Evolutionary conservation across 352 stramenopile species (phyloP), one percentile per base, ranked within the genome.

Genomic region (Hyaloperonospora brassicae): DNA sequence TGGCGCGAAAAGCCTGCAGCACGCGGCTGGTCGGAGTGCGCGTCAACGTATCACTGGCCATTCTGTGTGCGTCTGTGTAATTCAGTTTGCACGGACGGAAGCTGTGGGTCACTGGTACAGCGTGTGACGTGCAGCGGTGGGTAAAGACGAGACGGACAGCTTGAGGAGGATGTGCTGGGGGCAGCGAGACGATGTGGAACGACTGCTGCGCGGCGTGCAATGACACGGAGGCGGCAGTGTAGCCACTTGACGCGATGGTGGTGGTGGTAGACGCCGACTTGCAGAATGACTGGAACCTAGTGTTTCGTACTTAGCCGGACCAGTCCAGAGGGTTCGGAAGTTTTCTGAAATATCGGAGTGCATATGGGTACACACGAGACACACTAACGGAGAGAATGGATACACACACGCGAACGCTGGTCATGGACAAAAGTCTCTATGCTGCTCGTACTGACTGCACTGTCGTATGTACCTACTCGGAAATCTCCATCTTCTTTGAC

Each of bases 1-100:
- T 86, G 23, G 89, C 84, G n/a, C 88, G 84, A 69, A 95, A 97
- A 34, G 84, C 77, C 57, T 95, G 81, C 52, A 95, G 70, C 47
- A 94, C 52, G 50, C 78, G 75, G 56, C 79, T 90, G 55, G 77
- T 77, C 60, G 86, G 76, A 47, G 73, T 70, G 22, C 74, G 76
- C 22, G 72, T 74, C 39, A 84, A 65, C 52, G 64, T 51, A 53
- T 74, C 45, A 47, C 36, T 51, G 5, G 49, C 36, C 66, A 75
- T 73, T 7, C 3, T 31, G 3, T 7, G 3, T 3, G 27, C 27
- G 27, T 7, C 7, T 31, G 36, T n/a, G n/a, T n/a, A n/a, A n/a
- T 42, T 56, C 50, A 12, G 22, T 14, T 35, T 59, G 57, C 38
- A 46, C 17, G 38, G 55, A 38, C 35, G 3, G 47, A 13, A 10